Evolutionary conservation across 148 eudicot species (phyloP).

Genomic region (Hydrangea macrophylla): DNA sequence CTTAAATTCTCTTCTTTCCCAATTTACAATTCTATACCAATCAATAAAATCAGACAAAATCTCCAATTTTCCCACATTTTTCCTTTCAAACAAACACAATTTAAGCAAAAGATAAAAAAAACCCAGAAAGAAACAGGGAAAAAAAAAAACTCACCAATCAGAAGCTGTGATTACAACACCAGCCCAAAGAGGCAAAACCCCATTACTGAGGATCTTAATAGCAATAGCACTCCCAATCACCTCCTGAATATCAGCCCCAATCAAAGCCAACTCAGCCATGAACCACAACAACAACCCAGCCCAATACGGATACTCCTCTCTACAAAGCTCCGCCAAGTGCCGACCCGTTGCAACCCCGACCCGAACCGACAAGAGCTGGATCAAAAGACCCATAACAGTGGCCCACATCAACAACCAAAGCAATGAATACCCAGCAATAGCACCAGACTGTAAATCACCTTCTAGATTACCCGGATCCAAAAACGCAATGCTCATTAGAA

Average conservation of each 20-base stretch:
- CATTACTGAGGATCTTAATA: slow-evolving; percentile 39
- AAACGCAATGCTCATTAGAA: slow-evolving; percentile 51
- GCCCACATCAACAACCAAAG: slow-evolving; percentile 55
- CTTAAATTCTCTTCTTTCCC: too few relatives aligned
- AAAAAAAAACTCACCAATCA: slow-evolving; percentile 45
- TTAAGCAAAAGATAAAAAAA: neutral
- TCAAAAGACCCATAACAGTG: slow-evolving; percentile 44
- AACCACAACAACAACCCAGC: slow-evolving; percentile 45
- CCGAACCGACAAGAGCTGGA: slow-evolving; percentile 47
- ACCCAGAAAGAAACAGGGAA: neutral
- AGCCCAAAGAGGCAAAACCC: slow-evolving; percentile 48
- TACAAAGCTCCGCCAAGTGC: slow-evolving; percentile 54
- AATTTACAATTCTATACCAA: too few relatives aligned
- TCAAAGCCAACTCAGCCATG: slow-evolving; percentile 52
- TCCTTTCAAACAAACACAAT: too few relatives aligned
- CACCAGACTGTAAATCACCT: slow-evolving; percentile 50
- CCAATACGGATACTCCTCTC: slow-evolving; percentile 53
- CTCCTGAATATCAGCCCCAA: slow-evolving; percentile 57
- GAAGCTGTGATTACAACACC: slow-evolving; percentile 54
- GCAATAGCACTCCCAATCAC: slow-evolving; percentile 59
- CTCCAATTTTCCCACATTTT: too few relatives aligned
- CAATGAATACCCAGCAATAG: slow-evolving; percentile 49
- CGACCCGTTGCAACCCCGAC: slow-evolving; percentile 51
- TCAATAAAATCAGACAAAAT: too few relatives aligned
- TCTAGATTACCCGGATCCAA: slow-evolving; percentile 54